These are phyloP conservation scores for Bipolaris bicolor DNA, from an alignment of 2,329 filamentous ascomycete species.

Conservation along the genomic window DNA sequence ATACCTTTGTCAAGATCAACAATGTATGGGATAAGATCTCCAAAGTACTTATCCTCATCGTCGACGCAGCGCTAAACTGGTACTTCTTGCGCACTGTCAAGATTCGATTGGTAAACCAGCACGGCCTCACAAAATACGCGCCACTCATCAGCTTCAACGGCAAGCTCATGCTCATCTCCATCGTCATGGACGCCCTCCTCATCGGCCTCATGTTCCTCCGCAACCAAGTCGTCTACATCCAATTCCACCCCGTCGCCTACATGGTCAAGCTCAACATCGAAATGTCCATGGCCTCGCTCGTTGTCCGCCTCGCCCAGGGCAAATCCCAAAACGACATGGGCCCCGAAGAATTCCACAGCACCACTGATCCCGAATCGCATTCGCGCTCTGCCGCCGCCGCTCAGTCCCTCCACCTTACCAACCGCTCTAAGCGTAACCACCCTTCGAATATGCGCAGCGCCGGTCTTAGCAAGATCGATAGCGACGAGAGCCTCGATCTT, in stretches of 20 bases:
- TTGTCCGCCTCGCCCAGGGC: constrained; percentile 46
- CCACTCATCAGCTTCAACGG: constrained; percentile 52
- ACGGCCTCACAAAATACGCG: constrained; percentile 51
- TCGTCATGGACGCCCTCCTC: constrained; percentile 51
- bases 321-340: constrained; percentile 38
- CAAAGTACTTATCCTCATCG: constrained; percentile 59
- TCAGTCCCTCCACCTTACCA: constrained; percentile 28
- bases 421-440: constrained; percentile 4
- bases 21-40: constrained; percentile 60
- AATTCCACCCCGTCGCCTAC: constrained; percentile 53
- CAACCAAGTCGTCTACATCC: constrained; percentile 48
- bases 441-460: constrained; percentile 7
- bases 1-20: constrained; percentile 55
- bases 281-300: constrained; percentile 53
- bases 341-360: constrained; percentile 24
- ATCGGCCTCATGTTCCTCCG: constrained; percentile 50
- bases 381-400: constrained; percentile 18
- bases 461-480: constrained; percentile 27
- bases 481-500: constrained; percentile 27
- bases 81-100: constrained; percentile 58
- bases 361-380: constrained; percentile 24
- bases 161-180: constrained; percentile 49
- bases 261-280: constrained; percentile 55
- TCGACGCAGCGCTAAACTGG: constrained; percentile 60
- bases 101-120: constrained; percentile 45